Conservation (phyloP, 2,329 filamentous ascomycete species). For the Trichoderma hamatum region DNA sequence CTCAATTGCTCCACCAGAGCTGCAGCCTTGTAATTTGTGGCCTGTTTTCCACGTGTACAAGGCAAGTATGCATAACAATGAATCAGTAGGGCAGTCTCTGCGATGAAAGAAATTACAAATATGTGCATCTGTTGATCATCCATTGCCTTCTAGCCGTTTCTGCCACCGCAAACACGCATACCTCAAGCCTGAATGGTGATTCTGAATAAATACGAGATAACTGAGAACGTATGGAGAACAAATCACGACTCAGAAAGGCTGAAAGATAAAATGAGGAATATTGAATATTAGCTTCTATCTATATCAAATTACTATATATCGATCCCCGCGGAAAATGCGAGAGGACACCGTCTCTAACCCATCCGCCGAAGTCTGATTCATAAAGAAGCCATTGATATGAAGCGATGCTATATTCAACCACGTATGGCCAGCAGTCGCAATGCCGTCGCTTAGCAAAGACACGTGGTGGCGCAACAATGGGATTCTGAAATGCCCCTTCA, state of each 20-base stretch:
- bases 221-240: not conserved
- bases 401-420: not conserved
- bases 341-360: not conserved
- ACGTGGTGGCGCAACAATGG: slow-evolving; percentile 24
- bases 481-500: not conserved
- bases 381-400: not conserved
- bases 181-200: too few relatives aligned
- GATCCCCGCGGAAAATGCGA: not conserved
- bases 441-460: not conserved
- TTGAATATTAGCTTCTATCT: slow-evolving; percentile 2
- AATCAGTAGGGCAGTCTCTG: not conserved
- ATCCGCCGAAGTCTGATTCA: not conserved
- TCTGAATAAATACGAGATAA: not conserved
- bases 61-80: not conserved
- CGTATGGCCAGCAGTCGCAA: not conserved
- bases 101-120: not conserved
- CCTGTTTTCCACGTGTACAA: not conserved
- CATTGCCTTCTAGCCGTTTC: not conserved
- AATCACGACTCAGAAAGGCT: not conserved
- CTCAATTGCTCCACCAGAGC: not conserved
- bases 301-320: not conserved
- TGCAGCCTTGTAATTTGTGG: not conserved
- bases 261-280: not conserved
- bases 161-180: not conserved
- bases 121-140: not conserved